phyloP scores from a whole-genome alignment of 2,329 filamentous ascomycete genomes.

The Colletotrichum noveboracense region DNA sequence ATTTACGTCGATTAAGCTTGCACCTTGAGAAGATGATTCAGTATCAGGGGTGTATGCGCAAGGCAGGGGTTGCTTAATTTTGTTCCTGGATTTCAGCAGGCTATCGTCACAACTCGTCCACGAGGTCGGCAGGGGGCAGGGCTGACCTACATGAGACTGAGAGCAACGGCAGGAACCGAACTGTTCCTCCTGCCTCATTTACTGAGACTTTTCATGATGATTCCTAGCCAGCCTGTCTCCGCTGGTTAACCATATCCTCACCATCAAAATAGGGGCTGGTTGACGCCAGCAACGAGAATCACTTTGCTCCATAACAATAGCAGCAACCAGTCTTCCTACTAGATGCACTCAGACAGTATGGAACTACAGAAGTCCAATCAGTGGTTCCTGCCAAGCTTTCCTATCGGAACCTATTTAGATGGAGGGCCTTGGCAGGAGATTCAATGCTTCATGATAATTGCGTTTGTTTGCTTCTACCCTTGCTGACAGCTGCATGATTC shows the following conservation, averaged over 20 bases:
- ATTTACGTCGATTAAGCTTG: neutral
- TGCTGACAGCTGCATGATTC: neutral
- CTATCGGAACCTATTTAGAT: neutral
- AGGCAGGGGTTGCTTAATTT: neutral
- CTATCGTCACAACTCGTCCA: neutral
- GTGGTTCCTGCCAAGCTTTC: neutral
- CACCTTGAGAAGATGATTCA: neutral
- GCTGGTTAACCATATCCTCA: neutral
- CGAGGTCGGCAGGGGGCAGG: neutral
- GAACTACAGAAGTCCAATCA: neutral
- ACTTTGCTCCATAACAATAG: neutral
- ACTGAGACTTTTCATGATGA: neutral
- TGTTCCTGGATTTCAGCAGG: neutral
- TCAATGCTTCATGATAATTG: neutral
- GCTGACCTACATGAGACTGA: neutral
- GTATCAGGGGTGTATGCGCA: neutral
- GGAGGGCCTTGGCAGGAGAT: neutral
- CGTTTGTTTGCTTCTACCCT: neutral
- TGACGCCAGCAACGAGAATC: neutral
- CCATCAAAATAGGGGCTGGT: neutral
- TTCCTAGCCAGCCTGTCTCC: neutral
- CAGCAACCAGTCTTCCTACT: neutral
- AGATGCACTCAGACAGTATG: neutral
- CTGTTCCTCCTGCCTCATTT: neutral
- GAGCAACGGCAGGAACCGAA: neutral